Evolutionary conservation across 2,329 filamentous ascomycete genomes (phyloP), one percentile per base, ranked within the genome.

Genomic region (Colletotrichum abscissum): DNA sequence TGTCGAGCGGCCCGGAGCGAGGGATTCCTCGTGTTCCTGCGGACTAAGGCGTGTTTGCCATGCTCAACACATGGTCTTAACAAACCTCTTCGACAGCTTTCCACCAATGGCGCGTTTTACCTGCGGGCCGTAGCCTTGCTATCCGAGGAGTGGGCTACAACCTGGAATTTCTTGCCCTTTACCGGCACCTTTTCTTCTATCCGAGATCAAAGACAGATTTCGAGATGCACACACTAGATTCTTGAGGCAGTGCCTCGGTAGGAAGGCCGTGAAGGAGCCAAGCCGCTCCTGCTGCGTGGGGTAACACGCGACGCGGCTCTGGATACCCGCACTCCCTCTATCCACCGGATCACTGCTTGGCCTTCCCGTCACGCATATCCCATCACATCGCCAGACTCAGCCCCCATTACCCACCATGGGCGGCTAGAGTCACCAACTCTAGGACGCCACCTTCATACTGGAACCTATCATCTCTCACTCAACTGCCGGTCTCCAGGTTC

Each of bases 301-400:
- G 70, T 70, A 66, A 57, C 67, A 70, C 49, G 70, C 67, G 70
- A 70, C 67, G 74, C 72, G 74, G 72, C 72, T 75, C 74, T 72
- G 72, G 58, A 52, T 75, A 75, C 71, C 55, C 38, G 46, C 72
- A 75, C 74, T 68, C 74, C 74, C 71, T 60, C 49, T 63, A 38
- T 38, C 57, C 55, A 33, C 26, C 58, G 49, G 59, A 65, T 69
- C 56, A 62, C 59, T 35, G 46, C 69, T 73, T 65, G 73, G 69
- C 69, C 69, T 69, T 73, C 66, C 73, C 69, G 66, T 74, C 70
- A 70, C 63, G 49, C 69, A 73, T 42, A 73, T 68, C 55, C 14
- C 65, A 69, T 65, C 69, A 68, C 65, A 24, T 57, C 56, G 60
- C 54, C 73, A 66, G 57, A 74, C 74, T 72, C 72, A 72, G 74